Evolutionary conservation across 2,329 filamentous ascomycete genomes (phyloP).

Genomic region (Nakataea oryzae): DNA sequence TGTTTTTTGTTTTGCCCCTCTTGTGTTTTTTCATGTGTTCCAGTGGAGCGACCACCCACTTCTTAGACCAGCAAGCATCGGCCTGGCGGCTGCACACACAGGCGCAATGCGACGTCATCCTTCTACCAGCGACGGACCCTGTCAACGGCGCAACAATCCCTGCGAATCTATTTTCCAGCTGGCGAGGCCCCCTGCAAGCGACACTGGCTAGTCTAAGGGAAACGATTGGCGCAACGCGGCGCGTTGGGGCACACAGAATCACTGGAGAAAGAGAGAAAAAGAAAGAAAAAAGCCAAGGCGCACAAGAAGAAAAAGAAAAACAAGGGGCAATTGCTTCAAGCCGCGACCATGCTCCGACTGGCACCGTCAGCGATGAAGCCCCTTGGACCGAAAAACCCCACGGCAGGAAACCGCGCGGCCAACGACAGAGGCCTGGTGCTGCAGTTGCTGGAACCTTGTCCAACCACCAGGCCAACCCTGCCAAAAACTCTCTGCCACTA

Average conservation of each 20-base stretch:
- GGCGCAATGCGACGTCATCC: constrained; percentile 3
- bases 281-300: background rate
- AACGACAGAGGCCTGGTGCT: background rate
- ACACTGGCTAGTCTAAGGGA: background rate
- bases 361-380: background rate
- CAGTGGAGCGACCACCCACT: background rate
- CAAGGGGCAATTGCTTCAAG: background rate
- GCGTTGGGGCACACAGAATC: background rate
- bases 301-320: background rate
- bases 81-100: background rate
- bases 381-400: background rate
- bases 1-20: background rate
- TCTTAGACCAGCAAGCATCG: background rate
- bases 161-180: background rate
- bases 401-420: background rate
- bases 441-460: background rate
- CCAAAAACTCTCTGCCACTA: background rate
- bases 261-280: background rate
- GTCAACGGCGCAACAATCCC: background rate
- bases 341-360: background rate
- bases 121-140: background rate
- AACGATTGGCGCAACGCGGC: background rate
- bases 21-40: background rate
- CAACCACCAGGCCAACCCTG: background rate
- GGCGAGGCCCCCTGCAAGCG: background rate